Base-by-base conservation (phyloP, 78 protist species). In the Dictyostelium brefeldianum region DNA sequence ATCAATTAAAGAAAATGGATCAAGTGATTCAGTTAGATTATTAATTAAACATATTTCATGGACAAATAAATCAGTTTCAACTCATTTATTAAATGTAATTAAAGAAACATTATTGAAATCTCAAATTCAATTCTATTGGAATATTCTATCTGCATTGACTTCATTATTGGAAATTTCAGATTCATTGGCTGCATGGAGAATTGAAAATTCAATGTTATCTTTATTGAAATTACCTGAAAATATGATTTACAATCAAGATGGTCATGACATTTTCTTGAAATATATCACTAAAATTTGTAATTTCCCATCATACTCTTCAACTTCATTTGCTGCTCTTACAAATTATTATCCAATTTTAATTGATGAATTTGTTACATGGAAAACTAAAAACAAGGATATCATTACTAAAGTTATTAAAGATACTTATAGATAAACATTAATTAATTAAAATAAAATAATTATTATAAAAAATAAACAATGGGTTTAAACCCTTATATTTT, bases 1-100 rank as follows among this genome's bases (percentile, higher is more conserved):
- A 70, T n/a, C 70, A 17, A 48, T 77, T 15, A 87, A 87, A 87
- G 93, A 87, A n/a, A 53, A 87, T 87, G 93, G 93, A 6, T 87
- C 83, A 75, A 53, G 54, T 64, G 93, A 87, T 47, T 18, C 64
- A 43, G 67, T 64, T 7, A 22, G 25, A 27, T 56, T 36, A 18
- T 17, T 87, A 41, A 59, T 87, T 64, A 64, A 47, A 36, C 93
- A 87, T 64, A 36, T 87, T 25, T 56, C 73, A 8, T 87, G 93
- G 93, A 59, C 77, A 15, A 87, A 87, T 53, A 74, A 77, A 65
- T 43, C 50, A 0, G 53, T 77, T 15, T 29, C 75, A 11, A 87
- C 70, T 17, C 77, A 87, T 70, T 50, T 50, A 15, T 77, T 87
- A 54, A 77, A 46, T 29, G 57, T 87, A 18, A 87, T 77, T 62